Evolutionary conservation across 2,329 filamentous ascomycete genomes (phyloP).

Genomic region (Cyphellophora attinorum): DNA sequence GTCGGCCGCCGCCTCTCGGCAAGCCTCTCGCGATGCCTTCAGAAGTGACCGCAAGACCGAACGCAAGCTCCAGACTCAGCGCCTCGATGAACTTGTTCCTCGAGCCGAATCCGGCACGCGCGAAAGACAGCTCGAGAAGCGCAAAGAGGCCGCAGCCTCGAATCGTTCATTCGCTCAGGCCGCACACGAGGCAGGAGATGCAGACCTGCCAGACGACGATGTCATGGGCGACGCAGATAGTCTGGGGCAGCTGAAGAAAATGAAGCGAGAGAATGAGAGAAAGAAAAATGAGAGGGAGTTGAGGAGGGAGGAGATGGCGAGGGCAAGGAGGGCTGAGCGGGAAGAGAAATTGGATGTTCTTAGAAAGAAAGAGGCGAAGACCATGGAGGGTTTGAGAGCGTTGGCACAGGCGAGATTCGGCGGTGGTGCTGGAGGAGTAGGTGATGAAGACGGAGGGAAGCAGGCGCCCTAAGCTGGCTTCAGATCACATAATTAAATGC

Average conservation of each 20-base stretch:
- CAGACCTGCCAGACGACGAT: conserved; percentile 61
- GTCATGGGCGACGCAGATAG: conserved; percentile 58
- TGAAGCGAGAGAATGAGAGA: conserved; percentile 55
- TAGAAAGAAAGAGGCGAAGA: conserved; percentile 69
- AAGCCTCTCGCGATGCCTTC: conserved; percentile 40
- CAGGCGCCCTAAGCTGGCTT: no score
- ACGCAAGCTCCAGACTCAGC: conserved; percentile 57
- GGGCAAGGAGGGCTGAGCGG: conserved; percentile 67
- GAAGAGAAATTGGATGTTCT: conserved; percentile 65
- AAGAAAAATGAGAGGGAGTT: conserved; percentile 80
- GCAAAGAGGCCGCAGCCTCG: conserved; percentile 58
- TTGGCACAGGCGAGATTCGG: conserved; percentile 75
- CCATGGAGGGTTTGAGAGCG: conserved; percentile 69
- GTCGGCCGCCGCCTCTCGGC: conserved; percentile 41
- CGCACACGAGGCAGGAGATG: conserved; percentile 42
- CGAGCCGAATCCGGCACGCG: conserved; percentile 74
- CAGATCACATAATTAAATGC: no score
- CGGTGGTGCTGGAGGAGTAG: no score
- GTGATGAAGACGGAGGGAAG: no score
- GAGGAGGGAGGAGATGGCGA: conserved; percentile 66
- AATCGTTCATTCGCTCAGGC: conserved; percentile 59
- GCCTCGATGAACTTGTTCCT: conserved; percentile 70
- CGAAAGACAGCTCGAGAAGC: conserved; percentile 82
- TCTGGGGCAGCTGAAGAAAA: conserved; percentile 54
- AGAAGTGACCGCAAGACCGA: conserved; percentile 56